phyloP scores from a whole-genome alignment of 176 grass and related monocot genomes.

The Juncus inflexus region DNA sequence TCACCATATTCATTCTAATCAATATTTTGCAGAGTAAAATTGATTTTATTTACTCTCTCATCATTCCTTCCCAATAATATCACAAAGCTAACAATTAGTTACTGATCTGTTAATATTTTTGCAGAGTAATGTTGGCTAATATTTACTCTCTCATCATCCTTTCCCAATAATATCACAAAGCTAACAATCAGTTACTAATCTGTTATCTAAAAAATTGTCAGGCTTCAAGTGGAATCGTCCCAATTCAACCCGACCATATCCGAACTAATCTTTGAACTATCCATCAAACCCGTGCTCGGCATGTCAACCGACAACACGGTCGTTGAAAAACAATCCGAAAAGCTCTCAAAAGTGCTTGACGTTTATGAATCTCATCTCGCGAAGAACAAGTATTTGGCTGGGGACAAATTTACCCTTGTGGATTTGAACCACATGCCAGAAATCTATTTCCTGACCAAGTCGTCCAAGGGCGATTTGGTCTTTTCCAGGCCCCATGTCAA shows the following conservation, averaged over 20 bases:
- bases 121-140: too few species aligned
- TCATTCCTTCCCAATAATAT: too few species aligned
- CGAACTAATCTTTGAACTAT: conserved; percentile 38
- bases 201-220: too few species aligned
- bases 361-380: conserved; percentile 66
- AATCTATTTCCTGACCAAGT: conserved; percentile 32
- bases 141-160: too few species aligned
- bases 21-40: too few species aligned
- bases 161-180: too few species aligned
- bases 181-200: too few species aligned
- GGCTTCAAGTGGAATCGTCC: conserved; percentile 62
- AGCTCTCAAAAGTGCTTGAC: conserved; percentile 58
- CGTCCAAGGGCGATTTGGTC: conserved; percentile 48
- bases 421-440: conserved; percentile 69
- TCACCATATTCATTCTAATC: too few species aligned
- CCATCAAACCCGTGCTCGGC: conserved; percentile 50
- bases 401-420: conserved; percentile 54
- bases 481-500: conserved; percentile 45
- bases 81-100: too few species aligned
- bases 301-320: conserved; percentile 28
- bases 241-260: conserved; percentile 44
- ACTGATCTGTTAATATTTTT: too few species aligned
- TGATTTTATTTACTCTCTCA: too few species aligned
- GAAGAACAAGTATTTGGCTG: conserved; percentile 58
- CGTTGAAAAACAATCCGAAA: conserved; percentile 39